A percentile compares a stretch with the other conserved stretches of the same genome.
Conservation (phyloP, 2,329 filamentous ascomycete genomes). For the Juglanconis juglandina region DNA sequence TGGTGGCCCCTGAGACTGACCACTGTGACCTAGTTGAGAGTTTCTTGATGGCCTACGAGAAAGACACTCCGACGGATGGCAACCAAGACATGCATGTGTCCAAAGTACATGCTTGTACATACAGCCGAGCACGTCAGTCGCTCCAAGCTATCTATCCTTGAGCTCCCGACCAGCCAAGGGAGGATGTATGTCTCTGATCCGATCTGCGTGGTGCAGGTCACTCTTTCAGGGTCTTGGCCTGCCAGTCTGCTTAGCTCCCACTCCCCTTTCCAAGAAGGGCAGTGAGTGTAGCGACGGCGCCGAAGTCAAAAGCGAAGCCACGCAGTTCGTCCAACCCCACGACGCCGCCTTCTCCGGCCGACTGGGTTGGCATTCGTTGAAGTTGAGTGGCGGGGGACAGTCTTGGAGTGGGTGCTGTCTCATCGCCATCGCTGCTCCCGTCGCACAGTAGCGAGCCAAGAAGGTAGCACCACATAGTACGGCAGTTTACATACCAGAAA, state of each 20-base stretch:
- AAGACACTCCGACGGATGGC: not conserved
- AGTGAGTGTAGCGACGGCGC: not conserved
- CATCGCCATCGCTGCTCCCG: not conserved
- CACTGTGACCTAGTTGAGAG: too few relatives aligned
- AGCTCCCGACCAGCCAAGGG: too few relatives aligned
- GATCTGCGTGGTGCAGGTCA: too few relatives aligned
- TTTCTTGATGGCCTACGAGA: not conserved
- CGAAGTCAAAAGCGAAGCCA: not conserved
- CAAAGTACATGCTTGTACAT: not conserved
- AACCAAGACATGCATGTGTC: conserved; percentile 1
- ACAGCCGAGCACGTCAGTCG: not conserved
- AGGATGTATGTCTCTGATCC: too few relatives aligned
- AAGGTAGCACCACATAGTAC: not conserved
- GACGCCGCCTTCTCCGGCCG: not conserved
- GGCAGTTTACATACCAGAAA: not conserved
- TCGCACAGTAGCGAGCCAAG: not conserved
- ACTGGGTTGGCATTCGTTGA: not conserved
- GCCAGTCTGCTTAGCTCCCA: not conserved
- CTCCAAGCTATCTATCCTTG: not conserved
- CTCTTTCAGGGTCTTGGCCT: not conserved
- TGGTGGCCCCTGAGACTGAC: too few relatives aligned
- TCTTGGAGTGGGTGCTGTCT: not conserved
- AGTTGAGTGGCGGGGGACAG: not conserved
- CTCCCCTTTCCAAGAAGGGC: too few relatives aligned
- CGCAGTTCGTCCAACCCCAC: not conserved